phyloP scores from a whole-genome alignment of 441 rosid genomes.

The Breynia disticha region DNA sequence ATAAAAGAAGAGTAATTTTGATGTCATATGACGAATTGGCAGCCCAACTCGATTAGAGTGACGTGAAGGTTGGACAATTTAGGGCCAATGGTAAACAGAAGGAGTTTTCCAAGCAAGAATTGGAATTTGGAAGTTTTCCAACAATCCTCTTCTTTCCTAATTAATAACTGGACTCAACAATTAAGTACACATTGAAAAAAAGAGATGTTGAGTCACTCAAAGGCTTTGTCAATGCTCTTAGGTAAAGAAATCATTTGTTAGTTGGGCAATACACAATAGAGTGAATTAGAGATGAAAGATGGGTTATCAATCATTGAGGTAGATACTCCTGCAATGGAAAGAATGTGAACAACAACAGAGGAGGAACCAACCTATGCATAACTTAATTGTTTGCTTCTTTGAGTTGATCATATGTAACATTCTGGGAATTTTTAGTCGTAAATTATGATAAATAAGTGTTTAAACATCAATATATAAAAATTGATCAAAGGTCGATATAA shows the following conservation, averaged over 20 bases:
- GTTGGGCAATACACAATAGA: constrained; percentile 2
- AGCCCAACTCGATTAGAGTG: constrained; percentile 51
- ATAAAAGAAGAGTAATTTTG: too few species aligned
- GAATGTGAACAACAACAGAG: too few species aligned
- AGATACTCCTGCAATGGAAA: not conserved
- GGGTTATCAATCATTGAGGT: not conserved
- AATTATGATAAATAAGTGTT: too few species aligned
- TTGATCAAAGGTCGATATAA: too few species aligned
- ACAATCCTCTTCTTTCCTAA: constrained; percentile 80
- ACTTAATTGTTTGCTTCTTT: constrained; percentile 14
- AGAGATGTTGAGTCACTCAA: constrained; percentile 84
- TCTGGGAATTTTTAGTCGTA: too few species aligned
- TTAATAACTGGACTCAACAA: constrained; percentile 49
- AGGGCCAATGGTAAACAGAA: constrained; percentile 80
- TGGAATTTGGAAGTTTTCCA: constrained; percentile 85
- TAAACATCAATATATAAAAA: too few species aligned
- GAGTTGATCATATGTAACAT: too few species aligned
- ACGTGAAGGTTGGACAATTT: constrained; percentile 81
- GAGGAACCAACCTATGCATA: not conserved
- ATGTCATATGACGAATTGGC: constrained; percentile 70
- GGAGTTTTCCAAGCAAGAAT: constrained; percentile 60
- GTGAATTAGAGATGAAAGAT: not conserved
- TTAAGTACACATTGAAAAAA: constrained; percentile 82
- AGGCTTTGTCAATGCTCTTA: constrained; percentile 64
- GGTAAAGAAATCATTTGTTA: constrained; percentile 18